Base-by-base conservation (phyloP, 495 filamentous ascomycete species). In the Neurospora sp. region DNA sequence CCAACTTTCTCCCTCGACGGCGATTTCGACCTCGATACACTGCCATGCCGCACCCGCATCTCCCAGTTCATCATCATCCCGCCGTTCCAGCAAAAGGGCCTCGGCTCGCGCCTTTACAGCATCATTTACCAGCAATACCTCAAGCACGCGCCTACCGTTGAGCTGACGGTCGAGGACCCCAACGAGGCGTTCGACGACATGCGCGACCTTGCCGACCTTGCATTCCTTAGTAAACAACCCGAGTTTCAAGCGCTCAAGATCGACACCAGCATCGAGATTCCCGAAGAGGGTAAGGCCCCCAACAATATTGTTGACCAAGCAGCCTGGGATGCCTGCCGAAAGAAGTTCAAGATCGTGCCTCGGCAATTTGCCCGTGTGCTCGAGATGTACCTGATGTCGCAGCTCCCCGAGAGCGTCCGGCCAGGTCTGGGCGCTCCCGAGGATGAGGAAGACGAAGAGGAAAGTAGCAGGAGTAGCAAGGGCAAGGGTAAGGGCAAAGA, bases 61-160 rank as follows among this genome's bases (percentile, higher is more conserved):
- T 95, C 95, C 3, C 96, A 99, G 80, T 97, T 98, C 84, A 77
- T 98, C 31, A 90, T 99, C 75, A 89, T 99, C 9, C 96, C 94
- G 6, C 91, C 93, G 27, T 97, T 92, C 80, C 94, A 97, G 79
- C 83, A 86, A 71, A 87, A 89, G 69, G 92, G 92, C 22, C 89
- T 96, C 74, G 96, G 96, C 68, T 87, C 89, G 18, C 85, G 89
- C 53, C 88, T 99, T 70, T 99, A 98, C 85, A 88, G 88, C 71
- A 85, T 89, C 42, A 92, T 98, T 76, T 91, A 92, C 74, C 78
- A 84, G 1, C 81, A 87, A 73, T 92, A 91, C 78, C 84, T 89
- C 72, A 79, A 85, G 35, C 86, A 90, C 68, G 75, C 87, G 1
- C 86, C 88, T 27, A 89, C 92, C 38, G 83, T 87, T 68, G 96